These are phyloP conservation scores for Geotrichum europaeum DNA, from an alignment of 1,139 yeast species.

Conservation along the genomic window DNA sequence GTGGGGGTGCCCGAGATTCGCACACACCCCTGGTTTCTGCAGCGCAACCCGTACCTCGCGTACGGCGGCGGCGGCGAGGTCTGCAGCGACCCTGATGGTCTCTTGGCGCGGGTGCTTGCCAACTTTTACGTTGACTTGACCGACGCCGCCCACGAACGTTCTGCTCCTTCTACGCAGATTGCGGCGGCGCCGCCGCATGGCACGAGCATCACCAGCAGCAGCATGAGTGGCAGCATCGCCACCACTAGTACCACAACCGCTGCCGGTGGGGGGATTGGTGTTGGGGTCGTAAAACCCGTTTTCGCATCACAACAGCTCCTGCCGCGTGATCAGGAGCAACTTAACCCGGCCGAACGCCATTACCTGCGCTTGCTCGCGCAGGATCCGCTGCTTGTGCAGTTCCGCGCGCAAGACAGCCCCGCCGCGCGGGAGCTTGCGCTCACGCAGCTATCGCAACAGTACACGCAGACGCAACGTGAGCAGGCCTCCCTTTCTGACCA, in stretches of 20 bases:
- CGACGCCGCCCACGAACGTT: conserved; percentile 15
- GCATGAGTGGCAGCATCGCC: not conserved
- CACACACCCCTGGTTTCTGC: conserved; percentile 49
- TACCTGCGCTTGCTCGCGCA: conserved; percentile 36
- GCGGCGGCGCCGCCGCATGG: not conserved
- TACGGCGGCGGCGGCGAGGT: conserved; percentile 35
- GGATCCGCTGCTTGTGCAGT: conserved; percentile 50
- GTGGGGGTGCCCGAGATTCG: conserved; percentile 39
- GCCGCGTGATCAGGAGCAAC: conserved; percentile 7
- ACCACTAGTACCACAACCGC: not conserved
- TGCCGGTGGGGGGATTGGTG: not conserved
- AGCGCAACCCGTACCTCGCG: conserved; percentile 39
- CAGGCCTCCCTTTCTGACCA: not conserved
- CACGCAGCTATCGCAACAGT: conserved; percentile 24
- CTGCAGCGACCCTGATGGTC: conserved; percentile 48
- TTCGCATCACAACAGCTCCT: conserved; percentile 21
- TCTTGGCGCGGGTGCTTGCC: conserved; percentile 44
- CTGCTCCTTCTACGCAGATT: conserved; percentile 10
- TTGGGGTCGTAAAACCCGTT: not conserved
- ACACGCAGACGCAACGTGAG: not conserved
- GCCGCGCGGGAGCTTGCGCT: conserved; percentile 27
- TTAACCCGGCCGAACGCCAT: conserved; percentile 31
- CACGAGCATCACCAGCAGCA: not conserved
- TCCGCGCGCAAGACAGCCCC: conserved; percentile 24
- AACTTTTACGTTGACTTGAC: conserved; percentile 31